Evolutionary conservation across 2,329 filamentous ascomycete genomes (phyloP), one percentile per base, ranked within the genome.

Genomic region (Raffaelea ambrosiae): DNA sequence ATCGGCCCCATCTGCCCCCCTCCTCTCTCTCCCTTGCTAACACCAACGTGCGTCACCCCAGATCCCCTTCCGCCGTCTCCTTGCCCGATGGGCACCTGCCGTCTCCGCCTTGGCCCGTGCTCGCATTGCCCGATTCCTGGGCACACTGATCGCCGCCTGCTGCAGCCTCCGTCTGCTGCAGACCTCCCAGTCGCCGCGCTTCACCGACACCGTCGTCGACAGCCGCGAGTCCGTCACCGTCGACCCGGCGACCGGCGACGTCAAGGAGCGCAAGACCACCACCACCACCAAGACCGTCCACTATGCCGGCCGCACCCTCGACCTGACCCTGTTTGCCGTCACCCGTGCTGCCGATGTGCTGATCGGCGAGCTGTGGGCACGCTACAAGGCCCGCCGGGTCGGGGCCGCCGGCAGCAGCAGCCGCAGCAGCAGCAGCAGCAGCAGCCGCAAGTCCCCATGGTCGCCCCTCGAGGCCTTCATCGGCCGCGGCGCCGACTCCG

Each of bases 311-410:
- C 79, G 83, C 56, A 91, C 88, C 2, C 74, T 94, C 51, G 88
- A 94, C 60, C 71, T 94, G 29, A 91, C 87, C 0, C 69, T 94
- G n/a, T 91, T 93, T 60, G 79, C 85, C 11, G 70, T 78, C 41
- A 81, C 80, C 11, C 75, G 87, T 55, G 88, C 88, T 40, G 59
- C 86, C 11, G 87, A 93, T 62, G 77, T 88, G 5, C 56, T 88
- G 9, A 68, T 85, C 40, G 81, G 82, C 47, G 74, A 81, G 53
- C 58, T 81, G 21, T 90, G 86, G 83, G 66, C 72, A 16, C 73
- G 66, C 39, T 66, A 70, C 47, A 71, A 66, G 47, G 52, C 61
- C 3, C 67, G 71, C 51, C 65, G 74, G 43, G 59, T 71, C 53
- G 67, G 70, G 38, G 58, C 62, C 11, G 63, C 64, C 18, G n/a